Evolutionary conservation across 1,284 basidiomycete species (phyloP), one percentile per base, ranked within the genome.

Genomic region (Tremellales sp.): DNA sequence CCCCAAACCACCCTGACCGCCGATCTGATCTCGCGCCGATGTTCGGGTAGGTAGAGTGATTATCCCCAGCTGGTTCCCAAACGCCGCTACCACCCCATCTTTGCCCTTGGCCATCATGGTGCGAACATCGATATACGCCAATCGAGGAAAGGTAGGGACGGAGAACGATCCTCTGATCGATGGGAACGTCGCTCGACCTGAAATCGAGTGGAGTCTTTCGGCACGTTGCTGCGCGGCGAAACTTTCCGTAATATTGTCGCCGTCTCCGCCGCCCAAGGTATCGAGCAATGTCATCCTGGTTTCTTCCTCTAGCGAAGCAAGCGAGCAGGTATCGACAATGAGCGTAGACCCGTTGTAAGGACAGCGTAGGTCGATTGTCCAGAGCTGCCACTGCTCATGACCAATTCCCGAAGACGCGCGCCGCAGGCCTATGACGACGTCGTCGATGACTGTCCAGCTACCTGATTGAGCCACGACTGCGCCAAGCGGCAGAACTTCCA

Each of bases 1-100:
- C n/a, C n/a, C n/a, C n/a, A n/a, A n/a, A 15, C 19, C 15, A 13
- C 33, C 26, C 13, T 41, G 22, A 33, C 29, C 39, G 4, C 12
- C 8, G 3, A 22, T 39, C 19, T 26, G 23, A 17, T 45, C 44
- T 36, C 29, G 22, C n/a, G n/a, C 24, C 11, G 15, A 13, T 4
- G 31, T 12, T 15, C 23, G 22, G 3, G 45, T 39, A 19, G 33
- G 33, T 36, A 62, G 8, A n/a, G 39, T 52, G 23, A 71, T 43
- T 3, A 67, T 49, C 1, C 70, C 70, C 35, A 72, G 46, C 17
- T 62, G 54, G 56, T 72, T 69, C 2, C 68, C 70, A 43, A 72
- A 68, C 4, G 63, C 70, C 3, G 58, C 66, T n/a, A n/a, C n/a
- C 3, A 70, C 49, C 15, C 62, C 24, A 2, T 54, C 52, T 3